These are phyloP conservation scores for Metarhizium album DNA, from an alignment of 2,329 filamentous ascomycete genomes.

Conservation along the genomic window DNA sequence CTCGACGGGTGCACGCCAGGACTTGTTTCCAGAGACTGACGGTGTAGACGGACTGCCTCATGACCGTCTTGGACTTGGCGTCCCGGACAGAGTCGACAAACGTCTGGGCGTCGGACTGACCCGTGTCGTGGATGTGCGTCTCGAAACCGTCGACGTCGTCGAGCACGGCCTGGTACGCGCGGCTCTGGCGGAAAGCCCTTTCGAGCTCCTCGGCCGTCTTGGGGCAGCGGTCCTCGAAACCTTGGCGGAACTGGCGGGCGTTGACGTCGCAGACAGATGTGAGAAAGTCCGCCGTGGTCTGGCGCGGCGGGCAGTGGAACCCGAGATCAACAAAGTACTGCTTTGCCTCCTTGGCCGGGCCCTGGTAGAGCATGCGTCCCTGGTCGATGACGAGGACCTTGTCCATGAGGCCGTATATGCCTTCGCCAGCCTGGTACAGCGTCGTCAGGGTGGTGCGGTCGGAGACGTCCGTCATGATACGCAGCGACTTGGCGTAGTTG, in stretches of 20 bases:
- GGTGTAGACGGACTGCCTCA: slow-evolving; percentile 44
- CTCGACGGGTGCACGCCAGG: slow-evolving; percentile 54
- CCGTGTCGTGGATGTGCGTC: slow-evolving; percentile 60
- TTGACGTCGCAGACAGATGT: slow-evolving; percentile 29
- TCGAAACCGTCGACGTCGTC: slow-evolving; percentile 50
- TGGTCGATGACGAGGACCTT: slow-evolving; percentile 53
- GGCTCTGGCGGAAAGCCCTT: slow-evolving; percentile 28
- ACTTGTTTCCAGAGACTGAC: slow-evolving; percentile 66
- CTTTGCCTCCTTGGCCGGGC: slow-evolving; percentile 44
- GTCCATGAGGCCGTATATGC: slow-evolving; percentile 39
- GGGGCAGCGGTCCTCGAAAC: slow-evolving; percentile 28
- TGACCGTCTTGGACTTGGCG: slow-evolving; percentile 43
- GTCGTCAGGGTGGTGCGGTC: slow-evolving; percentile 18
- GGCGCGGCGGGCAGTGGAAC: slow-evolving; percentile 45
- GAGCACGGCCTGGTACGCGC: slow-evolving; percentile 32
- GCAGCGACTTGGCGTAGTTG: slow-evolving; percentile 61
- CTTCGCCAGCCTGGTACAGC: slow-evolving; percentile 16
- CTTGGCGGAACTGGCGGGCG: slow-evolving; percentile 1
- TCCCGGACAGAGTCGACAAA: slow-evolving; percentile 53
- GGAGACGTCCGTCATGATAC: slow-evolving; percentile 64
- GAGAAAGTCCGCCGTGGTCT: slow-evolving; percentile 53
- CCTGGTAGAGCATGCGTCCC: slow-evolving; percentile 58
- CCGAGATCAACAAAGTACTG: slow-evolving; percentile 47
- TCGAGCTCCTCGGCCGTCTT: slow-evolving; percentile 34
- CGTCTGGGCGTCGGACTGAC: slow-evolving; percentile 52